Evolutionary conservation across 2,329 filamentous ascomycete genomes (phyloP).

Genomic region (Penicillium concentricum): DNA sequence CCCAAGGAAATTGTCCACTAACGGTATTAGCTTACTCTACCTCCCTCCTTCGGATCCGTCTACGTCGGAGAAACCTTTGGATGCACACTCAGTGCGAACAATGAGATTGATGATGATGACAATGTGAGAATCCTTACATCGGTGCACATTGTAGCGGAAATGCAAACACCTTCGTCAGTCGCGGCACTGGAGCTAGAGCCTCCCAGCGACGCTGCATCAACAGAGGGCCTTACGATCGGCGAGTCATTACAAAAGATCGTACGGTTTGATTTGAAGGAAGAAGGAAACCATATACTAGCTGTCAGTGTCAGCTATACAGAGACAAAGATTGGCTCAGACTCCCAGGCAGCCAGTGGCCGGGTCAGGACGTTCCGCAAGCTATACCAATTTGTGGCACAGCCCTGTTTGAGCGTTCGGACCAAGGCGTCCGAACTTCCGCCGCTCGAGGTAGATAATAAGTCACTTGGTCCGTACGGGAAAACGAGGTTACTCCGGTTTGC

Average conservation of each 20-base stretch:
- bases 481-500: constrained; percentile 58
- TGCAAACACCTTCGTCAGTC: constrained; percentile 84
- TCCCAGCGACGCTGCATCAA: constrained; percentile 49
- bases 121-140: constrained; percentile 61
- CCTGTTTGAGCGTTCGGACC: constrained; percentile 83
- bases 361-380: constrained; percentile 88
- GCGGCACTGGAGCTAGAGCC: constrained; percentile 59
- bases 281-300: constrained; percentile 88
- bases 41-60: constrained; percentile 86
- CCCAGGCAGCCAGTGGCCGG: constrained; percentile 55
- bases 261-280: constrained; percentile 84
- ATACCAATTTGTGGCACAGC: constrained; percentile 94
- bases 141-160: constrained; percentile 82
- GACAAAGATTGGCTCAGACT: constrained; percentile 56
- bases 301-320: constrained; percentile 95
- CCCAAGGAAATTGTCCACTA: constrained; percentile 10
- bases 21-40: constrained; percentile 65
- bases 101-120: constrained; percentile 60
- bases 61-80: constrained; percentile 95
- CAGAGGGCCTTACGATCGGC: constrained; percentile 44
- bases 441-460: constrained; percentile 46
- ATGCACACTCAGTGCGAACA: constrained; percentile 94
- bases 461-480: constrained; percentile 46
- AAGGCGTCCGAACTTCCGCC: constrained; percentile 69
- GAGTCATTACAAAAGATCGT: constrained; percentile 78